Percentiles rank a stretch among this genome's conserved stretches.
phyloP scores from a whole-genome alignment of 768 basidiomycete genomes.

The Brasilioporus rufonigricans region DNA sequence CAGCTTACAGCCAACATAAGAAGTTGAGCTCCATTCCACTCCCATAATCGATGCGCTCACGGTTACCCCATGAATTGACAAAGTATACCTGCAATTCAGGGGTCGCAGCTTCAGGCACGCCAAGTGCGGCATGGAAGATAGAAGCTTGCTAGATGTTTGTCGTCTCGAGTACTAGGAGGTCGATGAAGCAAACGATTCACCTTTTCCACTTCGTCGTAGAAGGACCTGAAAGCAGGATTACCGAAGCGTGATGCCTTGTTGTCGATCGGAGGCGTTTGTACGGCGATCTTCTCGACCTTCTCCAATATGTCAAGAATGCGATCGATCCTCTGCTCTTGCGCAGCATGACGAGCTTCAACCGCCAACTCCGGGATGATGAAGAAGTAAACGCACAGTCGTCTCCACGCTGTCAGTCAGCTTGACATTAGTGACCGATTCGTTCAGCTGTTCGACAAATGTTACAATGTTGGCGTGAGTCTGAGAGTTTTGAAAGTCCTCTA shows the following conservation, averaged over 20 bases:
- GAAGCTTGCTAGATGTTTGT: constrained; percentile 46
- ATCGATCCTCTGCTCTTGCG: constrained; percentile 53
- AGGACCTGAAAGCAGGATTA: constrained; percentile 92
- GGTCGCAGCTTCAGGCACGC: constrained; percentile 55
- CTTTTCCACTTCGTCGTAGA: constrained; percentile 79
- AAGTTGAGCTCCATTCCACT: constrained; percentile 99
- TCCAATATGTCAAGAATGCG: constrained; percentile 65
- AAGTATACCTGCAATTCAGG: constrained; percentile 81
- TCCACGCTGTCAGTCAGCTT: constrained; percentile 69
- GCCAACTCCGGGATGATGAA: not conserved
- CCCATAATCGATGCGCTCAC: constrained; percentile 95
- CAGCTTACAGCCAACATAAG: constrained; percentile 87
- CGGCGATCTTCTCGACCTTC: constrained; percentile 61
- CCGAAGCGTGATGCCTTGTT: constrained; percentile 93
- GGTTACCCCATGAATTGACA: constrained; percentile 86
- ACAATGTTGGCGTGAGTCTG: constrained; percentile 66
- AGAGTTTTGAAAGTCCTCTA: constrained; percentile 79
- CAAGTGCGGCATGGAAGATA: constrained; percentile 58
- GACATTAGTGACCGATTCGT: constrained; percentile 68
- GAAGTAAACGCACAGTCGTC: constrained; percentile 52
- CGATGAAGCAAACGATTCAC: constrained; percentile 49
- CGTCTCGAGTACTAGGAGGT: no score
- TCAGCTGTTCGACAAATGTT: constrained; percentile 70
- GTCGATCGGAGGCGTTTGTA: constrained; percentile 78
- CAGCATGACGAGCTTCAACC: no score